Evolutionary conservation across 1,284 basidiomycete species (phyloP), one percentile per base, ranked within the genome.

Genomic region (Schizophyllum commune): DNA sequence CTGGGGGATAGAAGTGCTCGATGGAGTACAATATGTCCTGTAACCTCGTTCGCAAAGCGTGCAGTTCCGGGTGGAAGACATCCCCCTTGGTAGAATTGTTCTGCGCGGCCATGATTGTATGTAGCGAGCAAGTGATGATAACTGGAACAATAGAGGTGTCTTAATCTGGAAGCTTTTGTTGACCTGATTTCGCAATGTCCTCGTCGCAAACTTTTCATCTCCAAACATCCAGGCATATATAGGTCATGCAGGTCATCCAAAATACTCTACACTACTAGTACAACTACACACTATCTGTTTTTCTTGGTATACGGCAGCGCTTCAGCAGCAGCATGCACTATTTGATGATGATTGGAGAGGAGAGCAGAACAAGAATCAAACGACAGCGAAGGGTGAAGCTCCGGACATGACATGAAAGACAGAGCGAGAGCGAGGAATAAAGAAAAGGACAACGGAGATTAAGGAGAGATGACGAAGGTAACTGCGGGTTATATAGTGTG

Each of bases 11-110:
- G 64, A 81, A 84, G 39, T 75, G 70, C 15, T 73, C 69, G 15
- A 83, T 79, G 1, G 79, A 75, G 9, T 73, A 69, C 63, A 80
- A 71, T 52, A 84, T 81, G 4, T 70, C 65, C 32, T 70, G 39
- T 47, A 47, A 9, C 39, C 17, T 11, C 13, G 17, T 11, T 11
- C 72, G 75, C 21, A 80, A 65, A 5, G 59, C 34, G 17, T 73
- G 74, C 8, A 83, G 71, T 9, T 79, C 75, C n/a, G 73, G 72
- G 64, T 80, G 79, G 17, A 47, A 47, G 39, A 2, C 8, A 17
- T n/a, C 27, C 27, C 27, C 5, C 27, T 27, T 27, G 5, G 5
- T 2, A 27, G 5, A 27, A 3, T 47, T 9, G 8, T 3, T 47
- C 39, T 3, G 39, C 39, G 39, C 13, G 9, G 39, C 39, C 39